Percentiles rank a stretch among this genome's conserved stretches.
Evolutionary conservation across 345 rosid genomes (phyloP).

Genomic region (Gossypium longicalyx): DNA sequence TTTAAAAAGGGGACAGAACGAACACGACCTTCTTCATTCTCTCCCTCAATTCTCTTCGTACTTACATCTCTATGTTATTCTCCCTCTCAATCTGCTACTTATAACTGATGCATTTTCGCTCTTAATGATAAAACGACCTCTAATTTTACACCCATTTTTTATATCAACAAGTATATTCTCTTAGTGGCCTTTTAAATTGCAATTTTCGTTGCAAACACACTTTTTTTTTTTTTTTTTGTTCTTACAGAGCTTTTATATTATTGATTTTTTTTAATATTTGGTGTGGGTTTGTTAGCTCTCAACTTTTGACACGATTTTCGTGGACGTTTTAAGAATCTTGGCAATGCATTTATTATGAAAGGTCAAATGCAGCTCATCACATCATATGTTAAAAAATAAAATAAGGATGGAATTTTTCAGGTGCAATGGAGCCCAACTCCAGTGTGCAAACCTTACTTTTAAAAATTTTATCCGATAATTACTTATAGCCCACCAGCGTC

Average conservation of each 20-base stretch:
- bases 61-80: no score
- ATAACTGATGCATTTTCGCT: no score
- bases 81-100: no score
- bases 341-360: not conserved
- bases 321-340: not conserved
- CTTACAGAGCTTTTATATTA: no score
- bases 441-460: not conserved
- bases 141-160: not conserved
- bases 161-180: conserved; percentile 5
- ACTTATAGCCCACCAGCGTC: conserved; percentile 36
- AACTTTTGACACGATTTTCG: not conserved
- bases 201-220: not conserved
- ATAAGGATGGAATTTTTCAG: not conserved
- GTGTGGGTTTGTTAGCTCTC: not conserved
- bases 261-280: no score
- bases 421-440: conserved; percentile 5
- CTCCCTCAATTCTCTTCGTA: no score
- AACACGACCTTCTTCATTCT: no score
- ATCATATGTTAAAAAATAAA: not conserved
- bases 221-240: no score
- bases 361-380: not conserved
- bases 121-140: not conserved
- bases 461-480: not conserved
- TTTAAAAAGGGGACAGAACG: fast-evolving
- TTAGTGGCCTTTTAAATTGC: conserved; percentile 5